Evolutionary conservation across 2,329 filamentous ascomycete genomes (phyloP).

Genomic region (Rachicladosporium sp.): DNA sequence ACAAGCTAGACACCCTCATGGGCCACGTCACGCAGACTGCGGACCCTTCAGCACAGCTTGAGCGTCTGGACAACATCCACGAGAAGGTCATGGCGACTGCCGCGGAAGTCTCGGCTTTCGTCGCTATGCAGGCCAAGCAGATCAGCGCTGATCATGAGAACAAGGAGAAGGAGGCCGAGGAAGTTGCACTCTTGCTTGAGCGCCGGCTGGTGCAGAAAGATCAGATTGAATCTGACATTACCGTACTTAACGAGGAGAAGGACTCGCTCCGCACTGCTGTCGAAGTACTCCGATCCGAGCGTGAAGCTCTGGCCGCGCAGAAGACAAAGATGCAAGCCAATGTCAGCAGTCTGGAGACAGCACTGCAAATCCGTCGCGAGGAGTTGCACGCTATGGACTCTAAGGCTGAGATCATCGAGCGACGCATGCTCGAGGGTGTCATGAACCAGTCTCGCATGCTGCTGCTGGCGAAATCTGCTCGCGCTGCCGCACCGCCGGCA

Average conservation of each 20-base stretch:
- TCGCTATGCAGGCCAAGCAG: constrained; percentile 61
- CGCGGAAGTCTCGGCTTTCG: constrained; percentile 69
- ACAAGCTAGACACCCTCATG: constrained; percentile 42
- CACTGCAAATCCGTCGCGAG: constrained; percentile 74
- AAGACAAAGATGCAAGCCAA: constrained; percentile 74
- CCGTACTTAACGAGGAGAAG: constrained; percentile 33
- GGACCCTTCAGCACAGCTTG: constrained; percentile 62
- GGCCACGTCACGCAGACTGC: constrained; percentile 53
- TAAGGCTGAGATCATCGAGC: constrained; percentile 78
- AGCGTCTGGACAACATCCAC: constrained; percentile 79
- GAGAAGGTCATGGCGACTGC: constrained; percentile 76
- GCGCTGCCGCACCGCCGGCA: constrained; percentile 23
- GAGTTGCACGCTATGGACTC: constrained; percentile 85
- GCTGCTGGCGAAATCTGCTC: constrained; percentile 53
- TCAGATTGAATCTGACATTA: constrained; percentile 38
- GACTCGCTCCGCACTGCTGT: constrained; percentile 40
- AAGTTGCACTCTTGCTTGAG: constrained; percentile 69
- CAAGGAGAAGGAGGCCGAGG: constrained; percentile 66
- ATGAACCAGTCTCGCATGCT: constrained; percentile 90
- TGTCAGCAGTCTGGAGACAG: constrained; percentile 81
- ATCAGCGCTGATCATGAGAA: constrained; percentile 67
- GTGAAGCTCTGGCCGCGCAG: constrained; percentile 63
- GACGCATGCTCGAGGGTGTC: constrained; percentile 84
- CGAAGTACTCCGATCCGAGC: constrained; percentile 49
- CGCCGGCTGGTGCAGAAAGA: constrained; percentile 57